Evolutionary conservation across 1,139 yeast genomes (phyloP).

Genomic region (Taphrina wiesneri): DNA sequence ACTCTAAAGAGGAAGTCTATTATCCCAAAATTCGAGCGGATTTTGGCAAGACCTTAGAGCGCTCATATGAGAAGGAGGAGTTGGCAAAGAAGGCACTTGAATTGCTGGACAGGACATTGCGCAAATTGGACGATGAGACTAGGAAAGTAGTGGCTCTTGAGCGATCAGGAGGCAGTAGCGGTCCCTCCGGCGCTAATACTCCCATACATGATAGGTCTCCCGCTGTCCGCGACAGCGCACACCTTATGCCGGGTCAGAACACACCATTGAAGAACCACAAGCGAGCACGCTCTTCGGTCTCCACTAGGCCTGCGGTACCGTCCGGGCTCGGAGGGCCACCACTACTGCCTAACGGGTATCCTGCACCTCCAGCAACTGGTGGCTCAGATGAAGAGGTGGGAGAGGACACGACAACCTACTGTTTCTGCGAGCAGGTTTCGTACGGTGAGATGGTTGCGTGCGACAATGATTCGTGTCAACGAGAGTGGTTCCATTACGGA

Average conservation of each 20-base stretch:
- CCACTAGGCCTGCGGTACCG: constrained; percentile 23
- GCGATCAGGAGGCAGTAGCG: constrained; percentile 21
- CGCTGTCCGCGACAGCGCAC: constrained; percentile 44
- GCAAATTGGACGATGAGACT: constrained; percentile 32
- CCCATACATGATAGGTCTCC: constrained; percentile 82
- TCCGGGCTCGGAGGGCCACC: constrained; percentile 30
- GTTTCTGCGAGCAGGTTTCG: constrained; percentile 81
- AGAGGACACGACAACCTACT: constrained; percentile 53
- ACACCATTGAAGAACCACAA: constrained; percentile 32
- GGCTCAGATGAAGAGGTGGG: constrained; percentile 55
- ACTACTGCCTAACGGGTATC: constrained; percentile 29
- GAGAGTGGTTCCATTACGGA: constrained; percentile 78
- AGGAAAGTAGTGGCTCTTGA: constrained; percentile 22
- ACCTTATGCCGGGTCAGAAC: constrained; percentile 40
- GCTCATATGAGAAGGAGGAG: constrained; percentile 76
- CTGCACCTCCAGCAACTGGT: constrained; percentile 31
- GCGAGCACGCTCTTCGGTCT: constrained; percentile 32
- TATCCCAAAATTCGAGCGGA: constrained; percentile 70
- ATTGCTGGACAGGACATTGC: constrained; percentile 33
- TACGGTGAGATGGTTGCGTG: constrained; percentile 94
- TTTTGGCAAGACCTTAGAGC: constrained; percentile 57
- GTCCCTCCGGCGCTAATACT: constrained; percentile 59
- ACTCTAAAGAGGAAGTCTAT: constrained; percentile 76
- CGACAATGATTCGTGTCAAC: constrained; percentile 76
- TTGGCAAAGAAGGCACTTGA: constrained; percentile 65